Evolutionary conservation across 139 green algal species (phyloP).

Genomic region (Volvox reticuliferus): DNA sequence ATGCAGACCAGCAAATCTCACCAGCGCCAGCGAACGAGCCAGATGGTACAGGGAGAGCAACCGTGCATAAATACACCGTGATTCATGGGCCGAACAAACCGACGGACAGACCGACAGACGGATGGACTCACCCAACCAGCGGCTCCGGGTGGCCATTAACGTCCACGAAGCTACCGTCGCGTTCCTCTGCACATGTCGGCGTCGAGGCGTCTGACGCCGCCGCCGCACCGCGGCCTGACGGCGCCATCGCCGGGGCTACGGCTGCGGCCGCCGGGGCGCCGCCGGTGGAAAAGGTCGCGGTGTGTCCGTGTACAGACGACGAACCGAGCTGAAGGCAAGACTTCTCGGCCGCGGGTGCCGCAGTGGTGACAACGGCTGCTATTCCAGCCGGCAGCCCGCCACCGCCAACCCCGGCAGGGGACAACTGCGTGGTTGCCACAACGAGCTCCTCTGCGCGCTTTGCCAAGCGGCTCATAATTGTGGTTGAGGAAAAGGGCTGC

Average conservation of each 20-base stretch:
- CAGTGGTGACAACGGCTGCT: background rate
- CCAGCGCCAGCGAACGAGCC: background rate
- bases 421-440: slow-evolving; percentile 39
- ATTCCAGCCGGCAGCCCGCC: background rate
- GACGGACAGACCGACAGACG: no score
- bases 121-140: slow-evolving; percentile 30
- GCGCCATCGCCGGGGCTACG: background rate
- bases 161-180: background rate
- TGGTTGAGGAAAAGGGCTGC: slow-evolving; percentile 82
- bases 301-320: no score
- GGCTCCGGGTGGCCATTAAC: background rate
- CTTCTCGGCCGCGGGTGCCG: background rate
- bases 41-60: no score
- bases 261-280: no score
- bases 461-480: slow-evolving; percentile 76
- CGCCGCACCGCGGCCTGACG: background rate
- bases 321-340: background rate
- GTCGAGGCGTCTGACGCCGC: slow-evolving; percentile 13
- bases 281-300: no score
- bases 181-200: background rate
- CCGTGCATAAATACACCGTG: no score
- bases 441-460: slow-evolving; percentile 72
- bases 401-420: background rate
- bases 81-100: background rate
- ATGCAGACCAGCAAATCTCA: no score